Percentiles rank a stretch among this genome's conserved stretches.
phyloP scores from a whole-genome alignment of 2,329 filamentous ascomycete species.

The Dothistroma septosporum region DNA sequence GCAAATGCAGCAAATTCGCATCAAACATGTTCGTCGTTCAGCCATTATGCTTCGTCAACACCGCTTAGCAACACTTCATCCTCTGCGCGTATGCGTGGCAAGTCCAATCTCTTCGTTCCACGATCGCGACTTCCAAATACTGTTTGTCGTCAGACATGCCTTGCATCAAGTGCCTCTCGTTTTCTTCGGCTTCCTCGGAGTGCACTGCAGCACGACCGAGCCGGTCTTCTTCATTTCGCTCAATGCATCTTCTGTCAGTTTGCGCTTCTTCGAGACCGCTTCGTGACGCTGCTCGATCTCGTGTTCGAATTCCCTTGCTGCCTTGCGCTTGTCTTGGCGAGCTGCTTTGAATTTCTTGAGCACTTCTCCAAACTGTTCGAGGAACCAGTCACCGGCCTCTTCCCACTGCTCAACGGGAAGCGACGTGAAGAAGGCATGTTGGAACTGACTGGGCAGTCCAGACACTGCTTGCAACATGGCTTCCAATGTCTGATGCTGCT shows the following conservation, averaged over 20 bases:
- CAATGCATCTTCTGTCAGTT: slow-evolving; percentile 36
- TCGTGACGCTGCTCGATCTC: slow-evolving; percentile 54
- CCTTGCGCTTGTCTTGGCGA: slow-evolving; percentile 51
- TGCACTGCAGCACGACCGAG: slow-evolving; percentile 48
- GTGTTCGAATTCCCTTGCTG: slow-evolving; percentile 51
- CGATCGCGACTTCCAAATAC: too few relatives aligned
- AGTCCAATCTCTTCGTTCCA: neutral
- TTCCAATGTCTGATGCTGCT: slow-evolving; percentile 17
- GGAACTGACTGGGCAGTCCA: slow-evolving; percentile 30
- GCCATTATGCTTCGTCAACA: slow-evolving; percentile 4
- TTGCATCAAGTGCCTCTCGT: slow-evolving; percentile 11
- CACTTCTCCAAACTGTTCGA: slow-evolving; percentile 52
- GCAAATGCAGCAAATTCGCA: slow-evolving; percentile 19
- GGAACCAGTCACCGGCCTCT: slow-evolving; percentile 58
- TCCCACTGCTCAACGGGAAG: slow-evolving; percentile 57
- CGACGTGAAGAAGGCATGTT: slow-evolving; percentile 49
- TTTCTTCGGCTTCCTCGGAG: slow-evolving; percentile 36
- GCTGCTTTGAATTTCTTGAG: slow-evolving; percentile 50
- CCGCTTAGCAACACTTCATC: neutral
- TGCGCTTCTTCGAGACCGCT: slow-evolving; percentile 47
- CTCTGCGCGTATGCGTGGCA: neutral
- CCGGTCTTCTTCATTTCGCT: slow-evolving; percentile 52
- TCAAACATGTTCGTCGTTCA: slow-evolving; percentile 11
- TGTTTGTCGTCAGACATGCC: neutral
- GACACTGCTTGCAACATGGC: slow-evolving; percentile 22